These are phyloP conservation scores for Pholiota conissans DNA, from an alignment of 768 basidiomycete genomes.

Conservation along the genomic window DNA sequence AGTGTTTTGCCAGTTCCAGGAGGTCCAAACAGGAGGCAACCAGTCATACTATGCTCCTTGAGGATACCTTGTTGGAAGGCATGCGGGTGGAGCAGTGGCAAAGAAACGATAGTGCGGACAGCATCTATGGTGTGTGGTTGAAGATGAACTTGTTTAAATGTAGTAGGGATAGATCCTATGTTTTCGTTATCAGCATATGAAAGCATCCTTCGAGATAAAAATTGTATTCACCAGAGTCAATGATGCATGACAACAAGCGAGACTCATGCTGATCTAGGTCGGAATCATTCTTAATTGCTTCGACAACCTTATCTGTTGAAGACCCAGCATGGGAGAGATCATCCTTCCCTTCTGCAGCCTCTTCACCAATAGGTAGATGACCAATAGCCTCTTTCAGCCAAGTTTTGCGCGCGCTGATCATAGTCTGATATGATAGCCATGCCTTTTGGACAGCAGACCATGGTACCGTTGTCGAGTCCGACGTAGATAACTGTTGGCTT, in stretches of 20 bases:
- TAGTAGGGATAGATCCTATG: slow-evolving; percentile 72
- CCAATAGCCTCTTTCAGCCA: slow-evolving; percentile 56
- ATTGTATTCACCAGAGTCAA: slow-evolving; percentile 64
- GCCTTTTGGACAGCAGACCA: slow-evolving; percentile 69
- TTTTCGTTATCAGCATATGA: slow-evolving; percentile 4
- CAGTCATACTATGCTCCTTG: slow-evolving; percentile 89
- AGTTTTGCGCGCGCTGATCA: slow-evolving; percentile 50
- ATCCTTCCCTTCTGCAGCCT: slow-evolving; percentile 34
- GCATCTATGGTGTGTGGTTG: slow-evolving; percentile 89
- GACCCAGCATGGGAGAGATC: slow-evolving; percentile 37
- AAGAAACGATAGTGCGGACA: slow-evolving; percentile 85
- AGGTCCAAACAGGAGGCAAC: slow-evolving; percentile 90
- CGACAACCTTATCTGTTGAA: slow-evolving; percentile 69
- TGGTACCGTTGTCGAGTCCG: slow-evolving; percentile 60
- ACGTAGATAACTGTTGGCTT: slow-evolving; percentile 35
- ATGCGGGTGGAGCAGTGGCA: slow-evolving; percentile 83
- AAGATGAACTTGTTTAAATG: slow-evolving; percentile 86
- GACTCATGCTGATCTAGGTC: slow-evolving; percentile 83
- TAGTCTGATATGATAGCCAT: slow-evolving; percentile 59
- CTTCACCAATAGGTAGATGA: slow-evolving; percentile 15
- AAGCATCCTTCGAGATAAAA: slow-evolving; percentile 7
- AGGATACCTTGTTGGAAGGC: slow-evolving; percentile 90
- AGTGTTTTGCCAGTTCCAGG: slow-evolving; percentile 90
- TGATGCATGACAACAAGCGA: slow-evolving; percentile 79
- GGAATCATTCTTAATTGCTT: slow-evolving; percentile 70